Percentiles rank a stretch among this genome's conserved stretches.
phyloP scores from a whole-genome alignment of 805 yeast species.

The Candida tallmaniae region DNA sequence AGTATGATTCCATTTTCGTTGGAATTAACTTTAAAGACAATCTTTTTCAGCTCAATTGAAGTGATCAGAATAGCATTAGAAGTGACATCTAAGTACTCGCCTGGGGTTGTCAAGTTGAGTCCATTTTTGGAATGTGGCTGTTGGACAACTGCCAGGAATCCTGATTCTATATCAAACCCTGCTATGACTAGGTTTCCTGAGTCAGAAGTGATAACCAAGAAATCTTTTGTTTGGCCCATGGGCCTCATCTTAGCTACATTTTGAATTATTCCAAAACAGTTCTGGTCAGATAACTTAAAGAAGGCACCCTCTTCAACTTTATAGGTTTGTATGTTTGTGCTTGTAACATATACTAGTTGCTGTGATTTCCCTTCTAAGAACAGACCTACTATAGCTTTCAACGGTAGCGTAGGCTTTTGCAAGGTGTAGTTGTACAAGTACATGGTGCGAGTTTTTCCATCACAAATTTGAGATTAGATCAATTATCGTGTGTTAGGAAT shows the following conservation, averaged over 20 bases:
- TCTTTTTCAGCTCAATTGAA: conserved; percentile 69
- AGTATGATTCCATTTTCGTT: conserved; percentile 44
- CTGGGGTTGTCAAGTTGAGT: conserved; percentile 70
- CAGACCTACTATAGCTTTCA: conserved; percentile 59
- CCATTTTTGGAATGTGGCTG: conserved; percentile 76
- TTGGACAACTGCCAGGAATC: conserved; percentile 46
- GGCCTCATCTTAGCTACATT: conserved; percentile 46
- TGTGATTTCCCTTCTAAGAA: conserved; percentile 57
- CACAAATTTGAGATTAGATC: too few relatives aligned
- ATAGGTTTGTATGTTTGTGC: conserved; percentile 51
- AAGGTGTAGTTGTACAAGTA: conserved; percentile 68
- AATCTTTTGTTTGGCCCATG: conserved; percentile 52
- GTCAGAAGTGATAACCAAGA: conserved; percentile 68
- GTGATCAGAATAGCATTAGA: conserved; percentile 66
- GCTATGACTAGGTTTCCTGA: conserved; percentile 65
- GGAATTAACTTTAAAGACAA: conserved; percentile 62
- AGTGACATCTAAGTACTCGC: conserved; percentile 66
- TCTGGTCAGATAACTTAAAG: conserved; percentile 35
- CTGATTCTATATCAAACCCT: conserved; percentile 37
- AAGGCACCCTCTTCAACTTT: conserved; percentile 57
- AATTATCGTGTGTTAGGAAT: too few relatives aligned
- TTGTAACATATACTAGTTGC: conserved; percentile 56
- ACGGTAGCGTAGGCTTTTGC: conserved; percentile 51
- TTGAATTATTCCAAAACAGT: conserved; percentile 57
- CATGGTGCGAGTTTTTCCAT: conserved; percentile 16